These are phyloP conservation scores for Citrullus mucosospermus DNA, from an alignment of 306 rosid genomes.

Conservation along the genomic window DNA sequence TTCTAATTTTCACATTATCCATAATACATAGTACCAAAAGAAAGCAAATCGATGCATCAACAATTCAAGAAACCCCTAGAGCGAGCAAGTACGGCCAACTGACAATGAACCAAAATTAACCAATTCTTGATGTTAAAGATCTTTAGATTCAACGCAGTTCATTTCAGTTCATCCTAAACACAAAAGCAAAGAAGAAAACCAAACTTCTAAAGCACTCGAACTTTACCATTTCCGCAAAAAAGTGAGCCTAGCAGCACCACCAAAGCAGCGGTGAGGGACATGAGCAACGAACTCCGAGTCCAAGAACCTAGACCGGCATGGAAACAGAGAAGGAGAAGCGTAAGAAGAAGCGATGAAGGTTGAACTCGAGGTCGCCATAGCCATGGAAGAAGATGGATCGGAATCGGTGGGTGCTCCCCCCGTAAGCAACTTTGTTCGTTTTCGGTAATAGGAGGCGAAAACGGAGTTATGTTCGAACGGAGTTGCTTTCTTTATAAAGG, in stretches of 20 bases:
- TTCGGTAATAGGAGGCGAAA: not conserved
- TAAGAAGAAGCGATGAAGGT: conserved; percentile 36
- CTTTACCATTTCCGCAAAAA: conserved; percentile 20
- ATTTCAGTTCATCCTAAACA: not conserved
- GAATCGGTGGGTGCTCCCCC: not conserved
- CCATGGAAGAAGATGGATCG: conserved; percentile 23
- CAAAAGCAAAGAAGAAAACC: not conserved
- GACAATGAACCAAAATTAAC: not conserved
- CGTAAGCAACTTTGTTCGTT: not conserved
- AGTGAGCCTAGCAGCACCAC: conserved; percentile 3
- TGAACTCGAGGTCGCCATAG: conserved; percentile 33
- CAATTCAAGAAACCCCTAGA: not conserved
- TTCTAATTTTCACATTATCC: not conserved
- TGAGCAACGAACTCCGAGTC: conserved; percentile 23
- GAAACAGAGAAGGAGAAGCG: conserved; percentile 27
- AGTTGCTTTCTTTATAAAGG: not conserved
- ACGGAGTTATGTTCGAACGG: not conserved
- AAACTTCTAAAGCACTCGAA: not conserved
- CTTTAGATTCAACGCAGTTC: not conserved
- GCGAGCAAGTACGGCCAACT: not conserved
- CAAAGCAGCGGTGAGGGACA: conserved; percentile 12
- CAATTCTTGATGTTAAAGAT: not conserved
- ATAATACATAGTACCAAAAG: not conserved
- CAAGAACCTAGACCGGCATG: conserved; percentile 17
- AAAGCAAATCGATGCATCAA: not conserved